Percentiles rank a stretch among this genome's conserved stretches.
These are phyloP conservation scores for Macrocybe sp. DNA, from an alignment of 1,284 basidiomycete species.

Conservation along the genomic window DNA sequence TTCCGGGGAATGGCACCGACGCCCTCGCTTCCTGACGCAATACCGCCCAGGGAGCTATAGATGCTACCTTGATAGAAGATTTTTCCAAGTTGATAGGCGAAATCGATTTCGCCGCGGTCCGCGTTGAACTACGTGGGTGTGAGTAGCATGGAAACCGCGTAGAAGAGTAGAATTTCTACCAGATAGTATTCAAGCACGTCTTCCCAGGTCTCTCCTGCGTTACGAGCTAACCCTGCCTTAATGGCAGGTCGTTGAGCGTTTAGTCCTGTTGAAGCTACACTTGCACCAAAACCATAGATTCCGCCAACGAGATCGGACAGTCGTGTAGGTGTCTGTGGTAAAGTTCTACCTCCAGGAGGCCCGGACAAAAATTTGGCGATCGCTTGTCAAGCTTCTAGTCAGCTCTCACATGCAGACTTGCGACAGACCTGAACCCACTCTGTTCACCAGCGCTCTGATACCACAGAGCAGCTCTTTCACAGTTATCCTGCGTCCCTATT, in stretches of 20 bases:
- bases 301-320: slow-evolving; percentile 91
- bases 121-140: slow-evolving; percentile 71
- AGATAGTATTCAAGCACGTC: slow-evolving; percentile 91
- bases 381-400: slow-evolving; percentile 20
- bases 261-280: slow-evolving; percentile 79
- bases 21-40: slow-evolving; percentile 81
- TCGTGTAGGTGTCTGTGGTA: slow-evolving; percentile 79
- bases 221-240: slow-evolving; percentile 75
- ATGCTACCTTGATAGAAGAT: slow-evolving; percentile 94
- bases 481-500: slow-evolving; percentile 86
- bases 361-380: slow-evolving; percentile 82
- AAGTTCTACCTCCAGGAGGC: slow-evolving; percentile 85
- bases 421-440: slow-evolving; percentile 38
- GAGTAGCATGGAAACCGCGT: not conserved
- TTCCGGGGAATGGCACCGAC: slow-evolving; percentile 78
- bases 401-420: slow-evolving; percentile 2
- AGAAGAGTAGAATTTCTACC: slow-evolving; percentile 35
- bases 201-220: slow-evolving; percentile 87
- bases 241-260: slow-evolving; percentile 74
- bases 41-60: slow-evolving; percentile 68
- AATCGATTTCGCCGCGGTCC: slow-evolving; percentile 81
- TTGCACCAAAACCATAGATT: slow-evolving; percentile 90
- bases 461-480: slow-evolving; percentile 77
- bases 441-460: slow-evolving; percentile 86
- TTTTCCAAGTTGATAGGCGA: slow-evolving; percentile 83